A percentile compares a stretch with the other conserved stretches of the same genome.
These are phyloP conservation scores for Tricholoma matsutake DNA, from an alignment of 768 basidiomycete genomes.

Conservation along the genomic window DNA sequence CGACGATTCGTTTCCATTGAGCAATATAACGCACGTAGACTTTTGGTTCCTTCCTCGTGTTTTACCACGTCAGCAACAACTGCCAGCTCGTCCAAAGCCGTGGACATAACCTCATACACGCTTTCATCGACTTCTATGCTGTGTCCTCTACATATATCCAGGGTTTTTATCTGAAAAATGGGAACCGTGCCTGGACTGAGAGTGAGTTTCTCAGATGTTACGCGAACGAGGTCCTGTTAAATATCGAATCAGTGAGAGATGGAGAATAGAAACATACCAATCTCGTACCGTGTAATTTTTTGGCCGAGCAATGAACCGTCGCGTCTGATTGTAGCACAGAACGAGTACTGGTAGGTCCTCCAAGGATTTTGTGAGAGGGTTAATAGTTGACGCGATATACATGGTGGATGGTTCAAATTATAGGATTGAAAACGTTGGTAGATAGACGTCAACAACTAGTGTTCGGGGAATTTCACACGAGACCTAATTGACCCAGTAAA, in stretches of 20 bases:
- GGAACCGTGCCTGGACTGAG: slow-evolving; percentile 8
- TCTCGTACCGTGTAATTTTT: slow-evolving; percentile 21
- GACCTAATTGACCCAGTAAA: too few species aligned
- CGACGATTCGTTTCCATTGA: neutral
- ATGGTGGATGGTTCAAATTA: slow-evolving; percentile 11
- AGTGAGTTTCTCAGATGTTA: slow-evolving; percentile 16
- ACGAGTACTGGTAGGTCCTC: slow-evolving; percentile 25
- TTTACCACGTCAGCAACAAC: slow-evolving; percentile 7
- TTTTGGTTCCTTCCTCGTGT: neutral
- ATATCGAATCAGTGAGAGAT: neutral
- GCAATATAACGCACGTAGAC: neutral
- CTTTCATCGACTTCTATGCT: slow-evolving; percentile 29
- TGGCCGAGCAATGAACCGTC: slow-evolving; percentile 25
- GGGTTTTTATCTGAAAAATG: slow-evolving; percentile 21
- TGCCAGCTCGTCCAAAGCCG: slow-evolving; percentile 26
- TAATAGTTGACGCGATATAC: slow-evolving; percentile 20
- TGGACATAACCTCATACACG: slow-evolving; percentile 25
- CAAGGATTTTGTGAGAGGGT: slow-evolving; percentile 13
- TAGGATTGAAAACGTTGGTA: neutral
- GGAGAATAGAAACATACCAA: neutral
- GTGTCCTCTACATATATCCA: slow-evolving; percentile 28
- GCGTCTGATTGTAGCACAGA: slow-evolving; percentile 16
- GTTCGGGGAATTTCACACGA: too few species aligned
- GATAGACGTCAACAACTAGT: too few species aligned
- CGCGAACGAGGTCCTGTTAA: slow-evolving; percentile 21